These are phyloP conservation scores for Apiospora kogelbergensis DNA, from an alignment of 2,329 filamentous ascomycete species.

Conservation along the genomic window DNA sequence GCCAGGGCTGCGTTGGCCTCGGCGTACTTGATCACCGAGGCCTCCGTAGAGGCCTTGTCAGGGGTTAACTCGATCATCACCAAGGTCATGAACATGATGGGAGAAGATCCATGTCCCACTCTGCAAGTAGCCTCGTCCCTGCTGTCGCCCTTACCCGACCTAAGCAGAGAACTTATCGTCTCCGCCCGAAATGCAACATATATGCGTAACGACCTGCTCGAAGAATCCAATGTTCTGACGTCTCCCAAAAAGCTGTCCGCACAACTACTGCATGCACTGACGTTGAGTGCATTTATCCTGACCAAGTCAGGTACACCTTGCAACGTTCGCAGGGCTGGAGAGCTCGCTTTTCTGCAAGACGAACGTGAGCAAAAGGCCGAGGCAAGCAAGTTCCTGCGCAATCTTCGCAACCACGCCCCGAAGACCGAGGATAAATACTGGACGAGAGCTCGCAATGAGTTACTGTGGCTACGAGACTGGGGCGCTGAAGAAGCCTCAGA, in stretches of 20 bases:
- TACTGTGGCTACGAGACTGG: conserved; percentile 76
- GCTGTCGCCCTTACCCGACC: conserved; percentile 41
- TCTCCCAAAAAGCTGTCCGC: conserved; percentile 55
- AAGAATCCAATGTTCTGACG: conserved; percentile 64
- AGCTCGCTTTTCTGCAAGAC: conserved; percentile 64
- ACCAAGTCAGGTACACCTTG: conserved; percentile 50
- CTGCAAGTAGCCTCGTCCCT: conserved; percentile 47
- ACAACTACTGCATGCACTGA: conserved; percentile 61
- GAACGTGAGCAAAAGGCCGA: conserved; percentile 63
- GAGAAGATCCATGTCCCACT: conserved; percentile 56
- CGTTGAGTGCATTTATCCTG: conserved; percentile 60
- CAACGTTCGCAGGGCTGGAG: conserved; percentile 55
- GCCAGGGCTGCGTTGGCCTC: conserved; percentile 66
- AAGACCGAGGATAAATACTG: conserved; percentile 65
- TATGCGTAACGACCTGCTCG: conserved; percentile 55
- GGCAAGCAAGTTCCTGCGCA: conserved; percentile 58
- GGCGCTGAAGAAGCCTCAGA: conserved; percentile 48
- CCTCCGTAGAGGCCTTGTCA: conserved; percentile 56
- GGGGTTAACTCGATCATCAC: conserved; percentile 60
- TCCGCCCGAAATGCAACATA: conserved; percentile 41
- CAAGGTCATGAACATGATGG: conserved; percentile 60
- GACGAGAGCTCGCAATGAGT: conserved; percentile 59
- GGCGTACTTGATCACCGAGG: conserved; percentile 65
- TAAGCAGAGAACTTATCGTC: conserved; percentile 34
- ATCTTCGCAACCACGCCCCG: conserved; percentile 46